Conservation (phyloP, 176 grass and related monocot species). For the Dactylis glomerata region DNA sequence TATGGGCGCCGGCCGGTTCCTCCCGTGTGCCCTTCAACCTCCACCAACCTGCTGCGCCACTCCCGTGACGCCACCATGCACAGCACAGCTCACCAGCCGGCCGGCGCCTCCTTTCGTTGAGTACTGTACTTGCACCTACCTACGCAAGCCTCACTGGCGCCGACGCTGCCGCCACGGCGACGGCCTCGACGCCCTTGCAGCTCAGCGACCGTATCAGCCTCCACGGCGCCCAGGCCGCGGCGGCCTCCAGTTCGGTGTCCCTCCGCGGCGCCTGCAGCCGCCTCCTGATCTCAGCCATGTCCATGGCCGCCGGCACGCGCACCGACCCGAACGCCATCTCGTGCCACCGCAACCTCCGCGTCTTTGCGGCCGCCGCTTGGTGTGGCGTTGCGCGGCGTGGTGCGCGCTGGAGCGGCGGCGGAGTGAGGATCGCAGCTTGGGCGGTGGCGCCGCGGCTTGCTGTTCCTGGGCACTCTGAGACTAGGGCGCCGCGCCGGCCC, state of each 20-base stretch:
- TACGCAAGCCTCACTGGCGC: conserved; percentile 56
- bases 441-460: neutral
- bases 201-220: conserved; percentile 63
- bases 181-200: conserved; percentile 70
- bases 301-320: conserved; percentile 63
- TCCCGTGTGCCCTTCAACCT: conserved; percentile 14
- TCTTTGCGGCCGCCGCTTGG: neutral
- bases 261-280: conserved; percentile 41
- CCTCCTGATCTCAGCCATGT: conserved; percentile 69
- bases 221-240: conserved; percentile 45
- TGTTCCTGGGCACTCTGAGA: neutral
- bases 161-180: conserved; percentile 39
- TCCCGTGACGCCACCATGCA: conserved; percentile 27
- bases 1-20: conserved; percentile 5
- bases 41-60: conserved; percentile 15
- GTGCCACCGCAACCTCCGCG: conserved; percentile 44
- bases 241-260: neutral
- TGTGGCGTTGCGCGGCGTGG: neutral
- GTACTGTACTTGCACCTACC: neutral
- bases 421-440: neutral
- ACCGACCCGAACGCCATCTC: conserved; percentile 50
- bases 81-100: conserved; percentile 29
- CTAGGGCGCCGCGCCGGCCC: neutral
- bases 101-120: neutral
- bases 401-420: neutral